Evolutionary conservation across 2,329 filamentous ascomycete species (phyloP).

Genomic region (Colletotrichum salicis): DNA sequence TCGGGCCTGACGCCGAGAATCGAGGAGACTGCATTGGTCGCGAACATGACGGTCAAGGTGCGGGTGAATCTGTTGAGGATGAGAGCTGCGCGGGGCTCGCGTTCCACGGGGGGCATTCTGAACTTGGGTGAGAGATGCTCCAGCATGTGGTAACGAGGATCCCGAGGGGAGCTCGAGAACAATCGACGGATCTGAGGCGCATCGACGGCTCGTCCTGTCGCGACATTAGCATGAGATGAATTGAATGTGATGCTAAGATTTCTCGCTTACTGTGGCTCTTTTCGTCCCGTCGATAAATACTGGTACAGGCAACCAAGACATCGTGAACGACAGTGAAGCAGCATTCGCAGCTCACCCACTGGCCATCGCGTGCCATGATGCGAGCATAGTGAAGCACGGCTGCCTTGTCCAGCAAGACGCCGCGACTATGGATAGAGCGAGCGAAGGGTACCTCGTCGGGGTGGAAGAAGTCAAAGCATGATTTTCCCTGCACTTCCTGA

Average conservation of each 20-base stretch:
- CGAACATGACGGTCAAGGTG: constrained; percentile 86
- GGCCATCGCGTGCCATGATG: constrained; percentile 73
- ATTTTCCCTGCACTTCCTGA: constrained; percentile 78
- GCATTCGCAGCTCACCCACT: constrained; percentile 85
- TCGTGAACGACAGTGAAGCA: constrained; percentile 91
- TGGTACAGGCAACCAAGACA: constrained; percentile 86
- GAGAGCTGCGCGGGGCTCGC: constrained; percentile 84
- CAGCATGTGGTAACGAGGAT: constrained; percentile 90
- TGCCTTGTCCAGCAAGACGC: constrained; percentile 83
- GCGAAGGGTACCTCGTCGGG: constrained; percentile 83
- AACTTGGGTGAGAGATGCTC: constrained; percentile 87
- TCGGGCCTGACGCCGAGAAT: constrained; percentile 79
- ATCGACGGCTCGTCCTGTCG: constrained; percentile 74
- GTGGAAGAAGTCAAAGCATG: constrained; percentile 89
- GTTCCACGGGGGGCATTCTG: constrained; percentile 68
- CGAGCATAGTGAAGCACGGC: constrained; percentile 84
- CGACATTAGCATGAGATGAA: not conserved
- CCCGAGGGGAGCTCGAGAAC: constrained; percentile 83
- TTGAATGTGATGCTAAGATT: not conserved
- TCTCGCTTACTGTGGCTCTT: constrained; percentile 76
- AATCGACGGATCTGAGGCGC: constrained; percentile 82
- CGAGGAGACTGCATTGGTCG: constrained; percentile 78
- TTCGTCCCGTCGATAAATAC: constrained; percentile 75
- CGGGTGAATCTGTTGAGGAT: constrained; percentile 89
- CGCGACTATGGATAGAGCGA: constrained; percentile 76